Evolutionary conservation across 1,284 basidiomycete genomes (phyloP).

Genomic region (Schizophyllum commune): DNA sequence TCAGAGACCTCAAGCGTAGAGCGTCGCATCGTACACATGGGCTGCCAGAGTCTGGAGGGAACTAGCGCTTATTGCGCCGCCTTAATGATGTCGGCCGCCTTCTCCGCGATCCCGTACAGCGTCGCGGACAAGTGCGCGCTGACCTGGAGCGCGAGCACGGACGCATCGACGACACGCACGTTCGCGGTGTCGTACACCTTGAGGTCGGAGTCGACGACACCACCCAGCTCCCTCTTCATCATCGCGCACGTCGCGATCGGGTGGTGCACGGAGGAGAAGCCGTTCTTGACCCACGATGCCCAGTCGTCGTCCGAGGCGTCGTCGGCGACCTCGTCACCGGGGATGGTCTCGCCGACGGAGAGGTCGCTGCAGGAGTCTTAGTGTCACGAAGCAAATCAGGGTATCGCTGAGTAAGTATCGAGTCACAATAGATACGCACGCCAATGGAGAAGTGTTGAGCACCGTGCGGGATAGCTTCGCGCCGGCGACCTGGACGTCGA

Average conservation of each 20-base stretch:
- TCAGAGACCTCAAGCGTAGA: too few species aligned
- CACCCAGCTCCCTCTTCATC: conserved; percentile 51
- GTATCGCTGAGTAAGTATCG: neutral
- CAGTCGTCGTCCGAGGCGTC: conserved; percentile 36
- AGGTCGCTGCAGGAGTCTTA: conserved; percentile 16
- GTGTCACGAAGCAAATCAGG: neutral
- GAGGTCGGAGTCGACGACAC: conserved; percentile 32
- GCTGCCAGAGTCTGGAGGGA: neutral
- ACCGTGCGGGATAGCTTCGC: conserved; percentile 38
- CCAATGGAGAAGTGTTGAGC: conserved; percentile 32
- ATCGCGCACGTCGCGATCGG: conserved; percentile 57
- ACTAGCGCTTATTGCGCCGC: conserved; percentile 18
- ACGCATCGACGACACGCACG: conserved; percentile 44
- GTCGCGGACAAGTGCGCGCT: conserved; percentile 35
- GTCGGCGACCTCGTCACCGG: conserved; percentile 32
- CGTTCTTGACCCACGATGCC: conserved; percentile 34
- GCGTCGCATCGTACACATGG: too few species aligned
- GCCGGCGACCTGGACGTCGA: conserved; percentile 40
- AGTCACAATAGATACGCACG: conserved; percentile 18
- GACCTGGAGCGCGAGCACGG: conserved; percentile 36
- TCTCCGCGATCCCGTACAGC: conserved; percentile 41
- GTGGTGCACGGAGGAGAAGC: conserved; percentile 40
- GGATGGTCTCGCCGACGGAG: conserved; percentile 32
- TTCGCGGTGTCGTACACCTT: conserved; percentile 44
- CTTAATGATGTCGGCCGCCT: conserved; percentile 41